Conservation (phyloP, 2,329 filamentous ascomycete species). For the Decorospora gaudefroyi region DNA sequence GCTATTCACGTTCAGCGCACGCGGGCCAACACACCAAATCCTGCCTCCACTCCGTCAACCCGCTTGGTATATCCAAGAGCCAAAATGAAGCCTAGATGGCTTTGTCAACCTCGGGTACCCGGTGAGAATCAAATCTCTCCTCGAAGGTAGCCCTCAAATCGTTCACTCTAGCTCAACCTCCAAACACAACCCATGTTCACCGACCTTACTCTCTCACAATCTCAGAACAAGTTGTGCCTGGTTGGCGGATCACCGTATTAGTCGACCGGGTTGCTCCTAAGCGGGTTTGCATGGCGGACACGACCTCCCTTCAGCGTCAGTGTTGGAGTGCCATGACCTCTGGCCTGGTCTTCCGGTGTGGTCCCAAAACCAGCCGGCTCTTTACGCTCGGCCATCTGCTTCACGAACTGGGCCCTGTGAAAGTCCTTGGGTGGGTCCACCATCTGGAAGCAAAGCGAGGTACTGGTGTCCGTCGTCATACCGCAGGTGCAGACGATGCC, state of each 20-base stretch:
- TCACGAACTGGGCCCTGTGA: neutral
- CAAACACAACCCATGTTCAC: too few relatives aligned
- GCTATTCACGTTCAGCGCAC: too few relatives aligned
- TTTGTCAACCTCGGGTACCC: too few relatives aligned
- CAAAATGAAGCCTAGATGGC: too few relatives aligned
- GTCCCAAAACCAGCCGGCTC: conserved; percentile 10
- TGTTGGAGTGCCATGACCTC: conserved; percentile 23
- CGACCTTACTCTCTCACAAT: neutral
- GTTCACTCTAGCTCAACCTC: too few relatives aligned
- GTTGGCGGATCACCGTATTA: neutral
- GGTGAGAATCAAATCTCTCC: too few relatives aligned
- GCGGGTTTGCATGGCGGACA: conserved; percentile 30
- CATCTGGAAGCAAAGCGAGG: conserved; percentile 32
- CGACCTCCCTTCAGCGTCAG: conserved; percentile 17
- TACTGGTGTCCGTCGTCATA: conserved; percentile 13
- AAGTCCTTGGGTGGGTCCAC: conserved; percentile 11
- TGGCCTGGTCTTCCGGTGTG: conserved; percentile 19
- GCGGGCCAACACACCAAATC: too few relatives aligned
- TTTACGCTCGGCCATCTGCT: neutral
- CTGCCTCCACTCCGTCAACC: too few relatives aligned
- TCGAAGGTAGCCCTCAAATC: too few relatives aligned
- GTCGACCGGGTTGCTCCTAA: conserved; percentile 20
- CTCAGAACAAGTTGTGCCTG: neutral
- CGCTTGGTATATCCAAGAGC: too few relatives aligned
- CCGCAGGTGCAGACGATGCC: conserved; percentile 31